These are phyloP conservation scores for Sporothrix luriei DNA, from an alignment of 2,329 filamentous ascomycete species.

Conservation along the genomic window DNA sequence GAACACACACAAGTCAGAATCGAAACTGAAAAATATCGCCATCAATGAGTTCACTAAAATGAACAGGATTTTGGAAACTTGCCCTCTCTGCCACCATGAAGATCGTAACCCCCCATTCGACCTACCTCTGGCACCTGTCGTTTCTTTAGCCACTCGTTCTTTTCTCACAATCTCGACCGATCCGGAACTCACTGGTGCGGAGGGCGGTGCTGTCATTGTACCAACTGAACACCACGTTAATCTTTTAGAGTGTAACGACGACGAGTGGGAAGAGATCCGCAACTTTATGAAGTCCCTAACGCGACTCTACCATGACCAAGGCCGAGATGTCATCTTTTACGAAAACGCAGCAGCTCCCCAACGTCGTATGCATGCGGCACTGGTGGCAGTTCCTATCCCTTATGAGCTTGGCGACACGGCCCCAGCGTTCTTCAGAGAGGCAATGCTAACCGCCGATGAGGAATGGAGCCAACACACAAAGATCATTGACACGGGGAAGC, in stretches of 20 bases:
- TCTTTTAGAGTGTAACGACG: conserved; percentile 95
- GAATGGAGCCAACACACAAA: conserved; percentile 97
- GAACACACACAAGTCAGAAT: conserved; percentile 82
- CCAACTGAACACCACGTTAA: conserved; percentile 86
- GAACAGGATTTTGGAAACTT: conserved; percentile 81
- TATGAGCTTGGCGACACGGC: conserved; percentile 89
- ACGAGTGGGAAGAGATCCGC: conserved; percentile 98
- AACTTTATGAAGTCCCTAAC: conserved; percentile 99
- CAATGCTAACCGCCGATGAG: conserved; percentile 82
- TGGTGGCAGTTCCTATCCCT: conserved; percentile 84
- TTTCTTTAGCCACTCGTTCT: conserved; percentile 82
- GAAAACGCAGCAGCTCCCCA: conserved; percentile 88
- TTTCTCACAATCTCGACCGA: conserved; percentile 88
- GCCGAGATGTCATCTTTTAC: conserved; percentile 92
- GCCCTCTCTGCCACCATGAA: conserved; percentile 90
- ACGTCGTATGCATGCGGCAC: conserved; percentile 77
- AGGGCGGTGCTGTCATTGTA: conserved; percentile 83
- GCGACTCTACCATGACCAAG: conserved; percentile 91
- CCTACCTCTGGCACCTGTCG: conserved; percentile 75
- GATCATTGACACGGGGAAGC: conserved; percentile 81
- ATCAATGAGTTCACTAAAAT: conserved; percentile 89
- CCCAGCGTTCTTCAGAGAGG: conserved; percentile 93
- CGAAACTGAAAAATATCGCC: conserved; percentile 83
- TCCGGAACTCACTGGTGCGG: conserved; percentile 72
- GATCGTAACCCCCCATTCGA: conserved; percentile 67